A percentile compares a stretch with the other conserved stretches of the same genome.
Evolutionary conservation across 2,329 filamentous ascomycete genomes (phyloP).

Genomic region (Fusarium compactum): DNA sequence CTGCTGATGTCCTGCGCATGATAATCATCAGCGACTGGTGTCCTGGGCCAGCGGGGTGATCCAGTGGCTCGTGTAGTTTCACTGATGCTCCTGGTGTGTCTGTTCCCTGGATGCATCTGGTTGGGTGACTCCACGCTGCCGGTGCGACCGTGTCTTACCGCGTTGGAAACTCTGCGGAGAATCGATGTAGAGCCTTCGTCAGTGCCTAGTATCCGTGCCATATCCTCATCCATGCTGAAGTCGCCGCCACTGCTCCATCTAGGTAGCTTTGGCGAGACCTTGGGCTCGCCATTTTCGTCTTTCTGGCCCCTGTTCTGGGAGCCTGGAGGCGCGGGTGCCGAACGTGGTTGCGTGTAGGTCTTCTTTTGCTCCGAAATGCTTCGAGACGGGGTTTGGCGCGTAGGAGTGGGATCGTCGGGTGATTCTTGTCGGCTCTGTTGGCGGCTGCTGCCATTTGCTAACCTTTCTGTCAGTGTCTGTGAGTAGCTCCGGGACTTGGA

Average conservation of each 20-base stretch:
- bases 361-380: constrained; percentile 41
- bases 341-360: constrained; percentile 69
- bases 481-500: not conserved
- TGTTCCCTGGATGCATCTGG: constrained; percentile 56
- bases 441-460: constrained; percentile 48
- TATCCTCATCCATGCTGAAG: constrained; percentile 95
- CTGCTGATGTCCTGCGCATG: constrained; percentile 75
- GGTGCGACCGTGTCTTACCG: constrained; percentile 91
- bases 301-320: constrained; percentile 50
- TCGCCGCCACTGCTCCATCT: constrained; percentile 85
- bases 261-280: constrained; percentile 74
- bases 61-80: constrained; percentile 73
- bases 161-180: constrained; percentile 89
- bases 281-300: constrained; percentile 56
- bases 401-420: constrained; percentile 40
- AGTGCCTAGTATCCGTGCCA: constrained; percentile 85
- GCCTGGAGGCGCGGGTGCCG: constrained; percentile 65
- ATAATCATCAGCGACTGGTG: constrained; percentile 70
- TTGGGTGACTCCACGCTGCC: constrained; percentile 75
- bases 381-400: constrained; percentile 43
- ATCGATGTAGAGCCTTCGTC: constrained; percentile 84
- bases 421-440: constrained; percentile 40
- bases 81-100: constrained; percentile 72
- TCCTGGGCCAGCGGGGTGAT: constrained; percentile 78
- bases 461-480: constrained; percentile 21